Conservation (phyloP, 2,329 filamentous ascomycete genomes). For the Pseudopyricularia cyperi region DNA sequence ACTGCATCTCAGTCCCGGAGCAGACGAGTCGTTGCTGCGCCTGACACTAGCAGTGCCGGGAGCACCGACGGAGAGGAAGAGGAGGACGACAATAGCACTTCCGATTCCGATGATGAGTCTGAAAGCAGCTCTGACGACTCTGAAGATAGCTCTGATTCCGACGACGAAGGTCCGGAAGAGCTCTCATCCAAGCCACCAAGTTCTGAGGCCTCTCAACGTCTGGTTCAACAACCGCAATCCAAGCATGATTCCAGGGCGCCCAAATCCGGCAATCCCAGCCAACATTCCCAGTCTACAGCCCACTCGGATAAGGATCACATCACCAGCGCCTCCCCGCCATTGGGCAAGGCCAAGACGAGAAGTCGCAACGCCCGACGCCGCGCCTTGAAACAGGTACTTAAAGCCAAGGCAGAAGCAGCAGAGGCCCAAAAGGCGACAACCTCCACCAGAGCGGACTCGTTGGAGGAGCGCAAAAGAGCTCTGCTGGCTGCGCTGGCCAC, state of each 20-base stretch:
- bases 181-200: conserved; percentile 18
- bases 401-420: conserved; percentile 7
- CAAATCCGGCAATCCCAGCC: neutral
- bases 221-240: neutral
- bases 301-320: neutral
- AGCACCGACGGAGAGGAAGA: conserved; percentile 5
- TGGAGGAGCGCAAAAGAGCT: conserved; percentile 25
- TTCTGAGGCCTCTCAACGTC: neutral
- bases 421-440: neutral
- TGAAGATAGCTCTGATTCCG: conserved; percentile 7
- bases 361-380: conserved; percentile 38
- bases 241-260: neutral
- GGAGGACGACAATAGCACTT: conserved; percentile 3
- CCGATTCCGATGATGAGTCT: conserved; percentile 5
- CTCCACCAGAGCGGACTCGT: conserved; percentile 8
- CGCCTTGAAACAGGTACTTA: conserved; percentile 17
- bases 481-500: conserved; percentile 19
- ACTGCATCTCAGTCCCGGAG: neutral
- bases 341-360: conserved; percentile 26
- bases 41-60: conserved; percentile 4
- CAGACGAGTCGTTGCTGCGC: neutral
- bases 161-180: conserved; percentile 18
- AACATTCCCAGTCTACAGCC: neutral
- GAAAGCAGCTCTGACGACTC: conserved; percentile 7
- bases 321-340: neutral